Base-by-base conservation (phyloP, 78 protist species). In the Dictyostelium firmibasis region DNA sequence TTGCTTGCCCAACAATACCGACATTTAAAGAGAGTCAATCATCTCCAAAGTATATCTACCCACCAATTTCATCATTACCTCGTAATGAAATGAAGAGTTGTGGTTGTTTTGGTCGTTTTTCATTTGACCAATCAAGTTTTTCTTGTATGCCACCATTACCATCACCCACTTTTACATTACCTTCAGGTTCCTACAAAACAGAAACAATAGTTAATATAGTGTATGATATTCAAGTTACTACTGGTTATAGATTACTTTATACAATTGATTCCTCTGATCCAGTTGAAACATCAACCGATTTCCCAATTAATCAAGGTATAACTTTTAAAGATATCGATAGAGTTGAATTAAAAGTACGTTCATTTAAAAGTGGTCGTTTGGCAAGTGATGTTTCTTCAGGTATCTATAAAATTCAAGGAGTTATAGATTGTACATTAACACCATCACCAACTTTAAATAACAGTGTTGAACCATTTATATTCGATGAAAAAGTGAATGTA, bases 121-220 rank as follows among this genome's bases (percentile, higher is more conserved):
- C 25, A 50, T 82, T 35, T 7, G 47, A 57, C 23, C 2, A 57
- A 57, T 57, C 67, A 14, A 60, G 50, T 7, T 38, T 25, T 14
- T n/a, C 67, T 3, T 82, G 86, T 57, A 50, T 57, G 50, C 86
- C 86, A 13, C 76, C 86, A 57, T 82, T 82, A 60, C 70, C 70
- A 20, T 11, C 86, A 35, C 86, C 86, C 1, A 14, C n/a, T 20
- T 82, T 29, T 57, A 35, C 70, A 25, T n/a, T 50, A 25, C 10
- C 53, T 4, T 57, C 47, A 6, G 86, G 41, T 23, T 33, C 44
- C 1, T 31, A 57, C 60, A 29, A 25, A 50, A 35, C 60, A 10
- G n/a, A 82, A 33, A 82, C 76, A 29, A 2, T 35, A 7, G 36
- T 60, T 3, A 50, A 23, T 25, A 0, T 82, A 27, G 3, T 29